Evolutionary conservation across 129 eudicot genomes (phyloP).

Genomic region (Artemisia annua): DNA sequence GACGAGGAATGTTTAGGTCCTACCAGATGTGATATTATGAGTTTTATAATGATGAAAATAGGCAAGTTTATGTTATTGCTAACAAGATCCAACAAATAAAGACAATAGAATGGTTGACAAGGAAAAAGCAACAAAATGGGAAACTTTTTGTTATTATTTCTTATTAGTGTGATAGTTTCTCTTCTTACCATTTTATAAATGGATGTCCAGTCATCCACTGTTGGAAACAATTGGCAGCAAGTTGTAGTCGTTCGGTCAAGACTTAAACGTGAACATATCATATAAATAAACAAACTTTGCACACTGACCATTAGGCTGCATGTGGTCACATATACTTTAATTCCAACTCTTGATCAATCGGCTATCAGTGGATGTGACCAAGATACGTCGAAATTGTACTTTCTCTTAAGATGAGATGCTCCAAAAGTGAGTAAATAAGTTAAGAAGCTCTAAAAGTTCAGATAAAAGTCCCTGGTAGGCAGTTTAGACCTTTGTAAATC

Average conservation of each 20-base stretch:
- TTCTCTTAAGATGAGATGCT: no score
- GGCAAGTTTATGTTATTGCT: slow-evolving; percentile 30
- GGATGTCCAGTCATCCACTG: slow-evolving; percentile 1
- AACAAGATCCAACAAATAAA: slow-evolving; percentile 26
- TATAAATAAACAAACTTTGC: slow-evolving; percentile 1
- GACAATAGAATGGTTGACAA: slow-evolving; percentile 26
- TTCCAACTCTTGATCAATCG: no score
- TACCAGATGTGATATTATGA: slow-evolving; percentile 35
- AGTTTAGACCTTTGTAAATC: slow-evolving; percentile 25
- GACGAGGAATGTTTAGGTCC: slow-evolving; percentile 36
- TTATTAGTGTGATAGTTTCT: slow-evolving; percentile 16
- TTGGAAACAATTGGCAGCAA: slow-evolving; percentile 3
- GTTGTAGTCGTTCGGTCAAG: not conserved
- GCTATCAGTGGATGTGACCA: no score
- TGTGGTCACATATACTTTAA: no score
- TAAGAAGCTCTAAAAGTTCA: not conserved
- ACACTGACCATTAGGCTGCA: not conserved
- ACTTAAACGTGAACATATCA: slow-evolving; percentile 11
- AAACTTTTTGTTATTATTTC: not conserved
- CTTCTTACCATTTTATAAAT: slow-evolving; percentile 17
- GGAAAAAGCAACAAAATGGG: slow-evolving; percentile 3
- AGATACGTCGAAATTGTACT: no score
- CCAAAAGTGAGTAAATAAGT: not conserved
- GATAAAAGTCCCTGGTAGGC: slow-evolving; percentile 27
- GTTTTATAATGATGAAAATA: slow-evolving; percentile 24